Percentiles rank a stretch among this genome's conserved stretches.
These are phyloP conservation scores for Phytophthora citricola DNA, from an alignment of 352 stramenopile genomes.

Conservation along the genomic window DNA sequence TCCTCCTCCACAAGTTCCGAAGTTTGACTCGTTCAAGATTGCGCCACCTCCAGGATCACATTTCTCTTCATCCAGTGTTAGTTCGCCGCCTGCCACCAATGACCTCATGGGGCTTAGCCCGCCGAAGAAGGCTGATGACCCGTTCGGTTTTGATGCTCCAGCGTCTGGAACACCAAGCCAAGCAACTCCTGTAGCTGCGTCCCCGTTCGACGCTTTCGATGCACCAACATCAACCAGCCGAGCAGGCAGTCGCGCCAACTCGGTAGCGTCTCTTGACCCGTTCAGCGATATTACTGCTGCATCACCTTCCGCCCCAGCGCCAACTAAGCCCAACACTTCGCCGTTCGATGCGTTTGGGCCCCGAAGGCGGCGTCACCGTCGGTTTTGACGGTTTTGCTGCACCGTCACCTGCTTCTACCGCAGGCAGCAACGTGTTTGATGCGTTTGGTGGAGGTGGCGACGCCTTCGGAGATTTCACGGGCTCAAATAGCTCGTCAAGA, in stretches of 20 bases:
- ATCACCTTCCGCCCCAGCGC: conserved; percentile 14
- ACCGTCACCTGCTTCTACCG: conserved; percentile 23
- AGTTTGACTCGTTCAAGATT: conserved; percentile 78
- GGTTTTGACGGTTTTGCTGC: conserved; percentile 48
- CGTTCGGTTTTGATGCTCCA: conserved; percentile 63
- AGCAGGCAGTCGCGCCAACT: conserved; percentile 22
- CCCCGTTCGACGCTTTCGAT: conserved; percentile 51
- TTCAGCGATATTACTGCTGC: conserved; percentile 42
- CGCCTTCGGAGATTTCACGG: conserved; percentile 42
- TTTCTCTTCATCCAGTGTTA: conserved; percentile 45
- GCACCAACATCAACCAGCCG: conserved; percentile 32
- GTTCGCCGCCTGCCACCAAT: conserved; percentile 34
- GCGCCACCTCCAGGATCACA: conserved; percentile 58
- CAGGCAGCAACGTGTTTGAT: conserved; percentile 41
- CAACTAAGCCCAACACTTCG: conserved; percentile 26
- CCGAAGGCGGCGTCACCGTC: conserved; percentile 20
- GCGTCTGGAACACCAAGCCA: conserved; percentile 21
- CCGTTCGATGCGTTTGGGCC: conserved; percentile 55
- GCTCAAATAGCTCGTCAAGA: conserved; percentile 32
- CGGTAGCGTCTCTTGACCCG: conserved; percentile 41
- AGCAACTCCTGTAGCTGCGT: conserved; percentile 27
- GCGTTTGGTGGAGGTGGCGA: conserved; percentile 44
- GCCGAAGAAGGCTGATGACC: conserved; percentile 46
- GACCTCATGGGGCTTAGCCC: conserved; percentile 80
- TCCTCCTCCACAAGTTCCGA: conserved; percentile 18